These are phyloP conservation scores for Theobroma cacao DNA, from an alignment of 345 rosid genomes.

Conservation along the genomic window DNA sequence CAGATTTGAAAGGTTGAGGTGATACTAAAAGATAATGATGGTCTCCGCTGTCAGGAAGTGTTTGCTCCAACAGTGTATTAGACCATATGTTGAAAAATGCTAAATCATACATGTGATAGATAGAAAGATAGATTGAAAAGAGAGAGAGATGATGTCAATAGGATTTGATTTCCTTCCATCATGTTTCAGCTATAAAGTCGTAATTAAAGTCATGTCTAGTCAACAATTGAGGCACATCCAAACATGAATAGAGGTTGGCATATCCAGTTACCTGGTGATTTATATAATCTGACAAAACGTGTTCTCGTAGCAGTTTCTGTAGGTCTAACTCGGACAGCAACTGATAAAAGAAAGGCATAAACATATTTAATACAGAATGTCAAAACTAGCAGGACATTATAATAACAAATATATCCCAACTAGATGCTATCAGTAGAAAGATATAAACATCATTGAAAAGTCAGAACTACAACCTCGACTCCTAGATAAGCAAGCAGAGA, in stretches of 20 bases:
- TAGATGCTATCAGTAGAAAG: background rate
- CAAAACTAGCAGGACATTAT: conserved; percentile 3
- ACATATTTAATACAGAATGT: conserved; percentile 17
- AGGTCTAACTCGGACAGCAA: conserved; percentile 83
- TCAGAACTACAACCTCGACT: conserved; percentile 59
- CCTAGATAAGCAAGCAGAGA: conserved; percentile 85
- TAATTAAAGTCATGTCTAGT: background rate
- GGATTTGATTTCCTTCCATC: background rate
- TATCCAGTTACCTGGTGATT: conserved; percentile 61
- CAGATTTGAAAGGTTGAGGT: background rate
- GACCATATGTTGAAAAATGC: no score
- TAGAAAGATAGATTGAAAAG: background rate
- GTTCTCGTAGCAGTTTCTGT: conserved; percentile 77
- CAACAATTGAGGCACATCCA: conserved; percentile 2
- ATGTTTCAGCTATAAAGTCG: conserved; percentile 5
- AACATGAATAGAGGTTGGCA: conserved; percentile 8
- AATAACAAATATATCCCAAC: conserved; percentile 1
- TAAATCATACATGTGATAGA: no score
- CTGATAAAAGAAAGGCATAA: conserved; percentile 38
- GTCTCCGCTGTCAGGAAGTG: background rate
- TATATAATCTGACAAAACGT: conserved; percentile 75
- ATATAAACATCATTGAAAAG: conserved; percentile 11
- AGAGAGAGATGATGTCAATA: background rate
- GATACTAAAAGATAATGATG: background rate
- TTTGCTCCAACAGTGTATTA: no score